Evolutionary conservation across 179 eudicot species (phyloP).

Genomic region (Actinidia polygama): DNA sequence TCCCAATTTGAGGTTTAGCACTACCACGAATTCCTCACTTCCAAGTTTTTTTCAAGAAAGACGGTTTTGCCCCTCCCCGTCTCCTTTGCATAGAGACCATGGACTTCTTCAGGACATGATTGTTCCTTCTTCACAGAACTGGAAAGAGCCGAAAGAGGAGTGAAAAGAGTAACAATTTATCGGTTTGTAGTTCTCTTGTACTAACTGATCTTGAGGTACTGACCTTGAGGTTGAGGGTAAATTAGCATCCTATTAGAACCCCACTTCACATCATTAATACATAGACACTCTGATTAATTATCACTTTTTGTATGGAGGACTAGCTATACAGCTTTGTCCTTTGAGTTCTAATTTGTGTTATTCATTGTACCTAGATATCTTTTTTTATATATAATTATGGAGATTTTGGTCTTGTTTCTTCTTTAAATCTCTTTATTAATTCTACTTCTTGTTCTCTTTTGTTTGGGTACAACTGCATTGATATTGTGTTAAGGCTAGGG

Average conservation of each 20-base stretch:
- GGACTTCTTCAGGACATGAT: constrained; percentile 77
- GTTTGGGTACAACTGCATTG: background rate
- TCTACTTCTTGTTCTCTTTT: background rate
- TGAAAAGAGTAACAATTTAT: constrained; percentile 4
- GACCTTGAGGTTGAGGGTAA: constrained; percentile 10
- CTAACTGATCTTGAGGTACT: constrained; percentile 14
- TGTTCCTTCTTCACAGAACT: constrained; percentile 59
- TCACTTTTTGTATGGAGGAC: background rate
- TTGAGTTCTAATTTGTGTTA: background rate
- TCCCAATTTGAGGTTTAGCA: constrained; percentile 23
- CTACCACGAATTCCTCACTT: constrained; percentile 15
- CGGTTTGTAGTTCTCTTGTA: constrained; percentile 21
- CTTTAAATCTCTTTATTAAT: background rate
- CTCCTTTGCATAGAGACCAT: constrained; percentile 46
- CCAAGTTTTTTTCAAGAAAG: constrained; percentile 24
- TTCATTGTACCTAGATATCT: background rate
- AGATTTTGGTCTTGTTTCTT: constrained; percentile 11
- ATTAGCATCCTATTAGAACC: background rate
- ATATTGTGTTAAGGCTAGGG: background rate
- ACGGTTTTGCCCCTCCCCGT: constrained; percentile 28
- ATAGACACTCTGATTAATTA: too few species aligned
- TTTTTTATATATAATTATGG: background rate
- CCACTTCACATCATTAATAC: too few species aligned
- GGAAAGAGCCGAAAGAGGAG: constrained; percentile 45
- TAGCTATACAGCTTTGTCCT: background rate